Evolutionary conservation across 148 eudicot genomes (phyloP), one percentile per base, ranked within the genome.

Genomic region (Fagopyrum tataricum): DNA sequence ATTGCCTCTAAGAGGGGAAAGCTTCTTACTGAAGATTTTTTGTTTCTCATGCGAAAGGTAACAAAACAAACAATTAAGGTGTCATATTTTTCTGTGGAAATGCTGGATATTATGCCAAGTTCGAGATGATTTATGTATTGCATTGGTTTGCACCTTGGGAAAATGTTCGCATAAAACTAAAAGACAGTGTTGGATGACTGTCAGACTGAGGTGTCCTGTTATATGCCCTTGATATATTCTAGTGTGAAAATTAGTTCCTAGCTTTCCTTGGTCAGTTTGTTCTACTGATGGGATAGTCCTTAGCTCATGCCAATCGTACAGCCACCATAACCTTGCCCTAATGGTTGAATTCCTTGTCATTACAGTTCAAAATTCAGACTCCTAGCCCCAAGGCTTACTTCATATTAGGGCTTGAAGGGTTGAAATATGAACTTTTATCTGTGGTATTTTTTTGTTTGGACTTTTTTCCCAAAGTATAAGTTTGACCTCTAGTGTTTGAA

Each of bases 31-130:
- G 98, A 95, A 71, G 98, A 95, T 81, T 91, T 85, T 75, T 78
- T 95, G 76, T 92, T 85, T 80, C 88, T 91, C 49, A 86, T 91
- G 21, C 90, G 98, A 12, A 95, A 90, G 96, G 98, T 95, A 85
- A 74, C 5, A 14, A 40, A 20, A 4, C 6, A 18, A 15, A 75
- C 9, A 39, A 26, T 14, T 23, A n/a, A 10, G 44, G 47, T 44
- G 71, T 53, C 43, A 64, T 37, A 37, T 37, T 64, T 14, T 18
- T 6, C 14, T 31, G 44, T 31, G 21, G 6, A 43, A 14, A 14
- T 64, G 10, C 20, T 13, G 68, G 14, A 62, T 26, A 62, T 37
- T 64, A 64, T n/a, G 3, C 4, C 18, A 31, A 64, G 67, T 26
- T 14, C 37, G 18, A 26, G n/a, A 42, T 31, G 20, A 17, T 12